Percentiles rank a stretch among this genome's conserved stretches.
phyloP scores from a whole-genome alignment of 805 yeast species.

The Metschnikowia sp. region DNA sequence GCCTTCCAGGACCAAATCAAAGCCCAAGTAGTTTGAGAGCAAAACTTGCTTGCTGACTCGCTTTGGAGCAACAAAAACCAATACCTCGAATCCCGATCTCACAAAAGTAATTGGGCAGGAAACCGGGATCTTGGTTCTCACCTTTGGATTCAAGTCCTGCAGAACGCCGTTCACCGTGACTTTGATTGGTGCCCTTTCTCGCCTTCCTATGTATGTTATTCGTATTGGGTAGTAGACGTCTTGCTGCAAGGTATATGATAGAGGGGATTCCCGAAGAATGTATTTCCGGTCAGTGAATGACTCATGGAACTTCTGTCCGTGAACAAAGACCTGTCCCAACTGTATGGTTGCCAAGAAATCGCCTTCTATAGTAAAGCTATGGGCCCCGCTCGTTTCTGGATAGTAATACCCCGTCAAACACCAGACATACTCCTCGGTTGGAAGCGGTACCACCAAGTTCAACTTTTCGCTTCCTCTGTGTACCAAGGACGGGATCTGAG shows the following conservation, averaged over 20 bases:
- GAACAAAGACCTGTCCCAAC: neutral
- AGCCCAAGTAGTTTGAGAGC: neutral
- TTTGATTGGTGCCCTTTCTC: neutral
- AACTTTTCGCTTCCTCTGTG: neutral
- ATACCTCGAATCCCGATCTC: neutral
- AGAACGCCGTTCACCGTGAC: neutral
- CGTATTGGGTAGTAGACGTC: neutral
- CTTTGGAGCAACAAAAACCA: neutral
- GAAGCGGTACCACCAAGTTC: neutral
- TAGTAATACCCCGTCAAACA: neutral
- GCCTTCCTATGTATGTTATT: neutral
- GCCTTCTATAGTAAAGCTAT: neutral
- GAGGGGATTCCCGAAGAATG: neutral
- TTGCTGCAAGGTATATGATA: neutral
- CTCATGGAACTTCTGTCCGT: neutral
- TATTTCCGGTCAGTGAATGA: neutral
- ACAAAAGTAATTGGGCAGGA: too few species aligned
- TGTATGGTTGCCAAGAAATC: neutral
- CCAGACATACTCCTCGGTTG: neutral
- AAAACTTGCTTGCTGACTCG: neutral
- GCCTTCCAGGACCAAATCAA: neutral
- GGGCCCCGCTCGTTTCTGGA: neutral
- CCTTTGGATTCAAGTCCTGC: neutral
- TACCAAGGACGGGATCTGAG: neutral
- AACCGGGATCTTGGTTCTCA: too few species aligned